Evolutionary conservation across 1,284 basidiomycete species (phyloP), one percentile per base, ranked within the genome.

Genomic region (Schizophyllum amplum): DNA sequence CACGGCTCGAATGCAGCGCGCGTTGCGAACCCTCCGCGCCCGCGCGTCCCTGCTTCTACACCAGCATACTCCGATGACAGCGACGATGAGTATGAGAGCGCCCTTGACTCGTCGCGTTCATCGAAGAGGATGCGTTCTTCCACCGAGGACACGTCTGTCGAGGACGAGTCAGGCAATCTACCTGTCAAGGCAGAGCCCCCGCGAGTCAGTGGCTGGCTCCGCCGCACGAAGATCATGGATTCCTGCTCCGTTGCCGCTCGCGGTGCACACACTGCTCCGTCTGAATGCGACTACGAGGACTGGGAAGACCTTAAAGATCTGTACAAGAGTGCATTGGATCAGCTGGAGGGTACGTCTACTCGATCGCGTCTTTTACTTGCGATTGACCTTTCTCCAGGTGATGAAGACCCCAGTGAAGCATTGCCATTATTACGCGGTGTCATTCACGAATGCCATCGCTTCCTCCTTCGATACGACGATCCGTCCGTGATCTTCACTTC

Each of bases 291-390:
- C 58, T 67, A 69, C 54, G 76, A 79, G 54, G 83, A 85, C 62
- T 86, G 84, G 84, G 72, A 80, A 58, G 79, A 81, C 67, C 69
- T 85, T 47, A 84, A 84, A 64, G 80, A 81, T 53, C 69, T 84
- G 13, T 83, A 81, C 63, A 67, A 72, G 2, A 74, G 74, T 54
- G 81, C 81, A 9, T 70, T 75, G 7, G 78, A 81, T 58, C 71
- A 75, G 51, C 84, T 80, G 61, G 81, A 86, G 63, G 71, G 82
- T 84, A 64, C 61, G 79, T 71, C 46, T 5, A 51, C 25, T 15
- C 23, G 55, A 48, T 54, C 57, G 55, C 56, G 33, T 13, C 21
- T 60, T 17, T 21, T 24, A 26, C n/a, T 54, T 25, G 24, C 22
- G 24, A 47, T 26, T 56, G 47, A 57, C 22, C 27, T 55, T 48